phyloP scores from a whole-genome alignment of 257 asterid genomes.

The Capsicum chinense region DNA sequence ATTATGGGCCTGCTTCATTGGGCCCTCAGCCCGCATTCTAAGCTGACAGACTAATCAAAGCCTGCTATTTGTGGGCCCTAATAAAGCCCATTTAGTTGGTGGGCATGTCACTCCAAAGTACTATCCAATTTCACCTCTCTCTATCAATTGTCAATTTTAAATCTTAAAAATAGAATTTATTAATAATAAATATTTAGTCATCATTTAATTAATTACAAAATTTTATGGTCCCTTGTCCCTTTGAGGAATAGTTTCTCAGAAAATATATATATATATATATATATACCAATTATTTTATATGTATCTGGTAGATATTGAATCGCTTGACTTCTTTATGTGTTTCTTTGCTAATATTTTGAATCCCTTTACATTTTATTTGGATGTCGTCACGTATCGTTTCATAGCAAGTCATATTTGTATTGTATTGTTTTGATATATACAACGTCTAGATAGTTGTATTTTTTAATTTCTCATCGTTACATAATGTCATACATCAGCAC shows the following conservation, averaged over 20 bases:
- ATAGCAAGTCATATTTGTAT: no score
- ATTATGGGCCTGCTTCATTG: background rate
- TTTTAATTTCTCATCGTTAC: no score
- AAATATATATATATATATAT: background rate
- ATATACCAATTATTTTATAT: no score
- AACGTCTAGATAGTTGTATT: no score
- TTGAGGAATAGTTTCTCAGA: background rate
- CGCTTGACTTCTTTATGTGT: background rate
- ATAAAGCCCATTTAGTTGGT: background rate
- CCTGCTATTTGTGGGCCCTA: slow-evolving; percentile 1
- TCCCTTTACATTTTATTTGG: no score
- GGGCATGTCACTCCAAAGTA: background rate
- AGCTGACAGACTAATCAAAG: slow-evolving; percentile 14
- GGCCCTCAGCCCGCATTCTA: background rate
- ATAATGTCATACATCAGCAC: no score
- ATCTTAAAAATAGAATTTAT: background rate
- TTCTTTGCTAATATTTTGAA: background rate
- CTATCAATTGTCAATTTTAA: background rate
- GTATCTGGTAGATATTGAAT: background rate
- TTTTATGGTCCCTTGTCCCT: background rate
- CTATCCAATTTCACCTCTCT: background rate
- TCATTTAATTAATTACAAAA: background rate
- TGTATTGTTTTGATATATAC: no score
- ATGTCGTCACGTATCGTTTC: no score
- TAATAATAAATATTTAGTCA: background rate